A percentile compares a stretch with the other conserved stretches of the same genome.
phyloP scores from a whole-genome alignment of 2,329 filamentous ascomycete genomes.

The Mycosphaerella sp. region DNA sequence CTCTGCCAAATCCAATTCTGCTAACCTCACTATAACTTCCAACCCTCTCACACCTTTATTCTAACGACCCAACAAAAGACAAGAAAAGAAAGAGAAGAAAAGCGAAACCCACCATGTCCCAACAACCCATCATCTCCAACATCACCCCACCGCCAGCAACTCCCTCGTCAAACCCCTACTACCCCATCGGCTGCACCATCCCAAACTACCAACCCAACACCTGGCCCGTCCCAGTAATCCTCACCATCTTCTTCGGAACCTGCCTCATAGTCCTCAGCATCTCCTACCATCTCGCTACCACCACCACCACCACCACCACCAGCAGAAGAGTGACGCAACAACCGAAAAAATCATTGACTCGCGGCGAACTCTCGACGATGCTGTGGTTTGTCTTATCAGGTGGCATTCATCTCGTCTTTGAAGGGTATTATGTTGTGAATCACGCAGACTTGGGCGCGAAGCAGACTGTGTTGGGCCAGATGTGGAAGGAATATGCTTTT shows the following conservation, averaged over 20 bases:
- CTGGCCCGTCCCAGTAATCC: slow-evolving; percentile 52
- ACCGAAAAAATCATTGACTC: slow-evolving; percentile 43
- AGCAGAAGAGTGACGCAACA: too few relatives aligned
- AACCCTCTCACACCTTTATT: too few relatives aligned
- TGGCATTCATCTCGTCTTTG: slow-evolving; percentile 72
- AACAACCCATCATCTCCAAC: too few relatives aligned
- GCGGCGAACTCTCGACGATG: slow-evolving; percentile 53
- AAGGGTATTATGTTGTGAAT: slow-evolving; percentile 74
- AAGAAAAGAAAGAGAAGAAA: too few relatives aligned
- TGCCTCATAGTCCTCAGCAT: slow-evolving; percentile 53
- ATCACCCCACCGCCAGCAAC: too few relatives aligned
- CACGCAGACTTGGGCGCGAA: slow-evolving; percentile 59
- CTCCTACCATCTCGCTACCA: slow-evolving; percentile 52
- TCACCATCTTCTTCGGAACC: slow-evolving; percentile 54
- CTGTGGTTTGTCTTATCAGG: slow-evolving; percentile 73
- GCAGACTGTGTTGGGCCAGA: slow-evolving; percentile 70
- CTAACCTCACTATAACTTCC: too few relatives aligned
- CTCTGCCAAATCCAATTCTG: too few relatives aligned
- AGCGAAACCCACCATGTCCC: too few relatives aligned
- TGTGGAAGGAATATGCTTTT: slow-evolving; percentile 89
- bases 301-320: too few relatives aligned
- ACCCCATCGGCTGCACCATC: slow-evolving; percentile 59
- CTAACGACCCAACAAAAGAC: too few relatives aligned
- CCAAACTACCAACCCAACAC: slow-evolving; percentile 62
- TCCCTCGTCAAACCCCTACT: slow-evolving; percentile 54